Percentiles rank a stretch among this genome's conserved stretches.
These are phyloP conservation scores for Backusella psychrophila DNA, from an alignment of 192 early-diverging fungal genomes.

Conservation along the genomic window DNA sequence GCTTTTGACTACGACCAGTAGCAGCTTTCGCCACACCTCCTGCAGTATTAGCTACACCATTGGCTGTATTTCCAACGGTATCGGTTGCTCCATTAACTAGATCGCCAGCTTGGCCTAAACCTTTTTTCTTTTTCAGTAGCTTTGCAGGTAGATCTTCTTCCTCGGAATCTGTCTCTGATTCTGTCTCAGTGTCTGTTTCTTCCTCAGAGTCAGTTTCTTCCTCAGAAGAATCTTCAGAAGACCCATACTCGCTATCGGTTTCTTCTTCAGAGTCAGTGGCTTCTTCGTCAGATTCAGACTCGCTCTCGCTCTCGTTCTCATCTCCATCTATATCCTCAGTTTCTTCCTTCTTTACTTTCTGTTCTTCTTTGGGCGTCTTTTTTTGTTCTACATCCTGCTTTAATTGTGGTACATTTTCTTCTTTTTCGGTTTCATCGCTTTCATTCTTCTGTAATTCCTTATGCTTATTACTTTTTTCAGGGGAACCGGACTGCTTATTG, in stretches of 20 bases:
- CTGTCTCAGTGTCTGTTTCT: neutral
- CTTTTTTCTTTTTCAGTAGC: neutral
- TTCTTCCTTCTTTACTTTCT: neutral
- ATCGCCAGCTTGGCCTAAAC: neutral
- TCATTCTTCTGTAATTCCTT: neutral
- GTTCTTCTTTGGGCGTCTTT: neutral
- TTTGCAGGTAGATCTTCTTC: neutral
- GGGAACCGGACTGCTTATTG: neutral
- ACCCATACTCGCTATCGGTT: neutral
- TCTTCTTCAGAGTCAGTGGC: neutral
- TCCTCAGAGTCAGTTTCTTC: neutral
- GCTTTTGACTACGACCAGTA: neutral
- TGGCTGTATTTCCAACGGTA: constrained; percentile 15
- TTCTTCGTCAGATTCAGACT: neutral
- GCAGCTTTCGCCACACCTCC: constrained; percentile 10
- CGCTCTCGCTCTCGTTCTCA: neutral
- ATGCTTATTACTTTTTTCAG: neutral
- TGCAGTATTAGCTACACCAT: constrained; percentile 7
- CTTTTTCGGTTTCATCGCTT: neutral
- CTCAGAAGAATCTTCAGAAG: neutral
- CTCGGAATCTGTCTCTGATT: neutral
- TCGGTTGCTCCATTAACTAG: neutral
- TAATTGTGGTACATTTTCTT: neutral
- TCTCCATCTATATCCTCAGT: neutral
- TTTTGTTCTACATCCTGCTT: neutral